These are phyloP conservation scores for Dendryphion nanum DNA, from an alignment of 2,329 filamentous ascomycete species.

Conservation along the genomic window DNA sequence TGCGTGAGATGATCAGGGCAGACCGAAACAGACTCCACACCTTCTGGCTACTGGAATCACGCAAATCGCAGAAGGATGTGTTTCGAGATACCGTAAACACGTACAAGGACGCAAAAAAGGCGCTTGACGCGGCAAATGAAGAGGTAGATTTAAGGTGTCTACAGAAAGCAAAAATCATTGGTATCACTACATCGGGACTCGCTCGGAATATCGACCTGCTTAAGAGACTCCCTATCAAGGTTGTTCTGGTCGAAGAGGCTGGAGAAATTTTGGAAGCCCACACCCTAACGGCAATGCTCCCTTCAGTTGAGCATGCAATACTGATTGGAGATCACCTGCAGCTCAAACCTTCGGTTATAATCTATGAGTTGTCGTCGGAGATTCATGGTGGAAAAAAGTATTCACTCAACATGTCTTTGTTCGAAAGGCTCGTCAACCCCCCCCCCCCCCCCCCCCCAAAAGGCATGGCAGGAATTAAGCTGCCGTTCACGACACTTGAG, in stretches of 20 bases:
- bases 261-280: conserved; percentile 66
- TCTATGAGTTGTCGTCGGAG: conserved; percentile 51
- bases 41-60: conserved; percentile 11
- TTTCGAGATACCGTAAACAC: conserved; percentile 13
- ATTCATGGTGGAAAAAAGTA: conserved; percentile 49
- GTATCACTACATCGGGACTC: conserved; percentile 58
- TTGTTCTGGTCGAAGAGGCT: conserved; percentile 64
- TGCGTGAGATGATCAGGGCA: conserved; percentile 5
- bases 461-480: conserved; percentile 6
- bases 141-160: conserved; percentile 38
- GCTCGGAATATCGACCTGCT: conserved; percentile 52
- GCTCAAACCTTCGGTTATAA: conserved; percentile 56
- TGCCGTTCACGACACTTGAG: conserved; percentile 48
- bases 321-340: conserved; percentile 63
- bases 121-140: conserved; percentile 15
- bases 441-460: too few relatives aligned
- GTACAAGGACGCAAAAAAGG: conserved; percentile 12
- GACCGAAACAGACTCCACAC: conserved; percentile 10
- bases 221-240: conserved; percentile 49
- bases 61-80: conserved; percentile 4
- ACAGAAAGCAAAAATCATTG: conserved; percentile 49
- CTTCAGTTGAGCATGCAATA: conserved; percentile 58
- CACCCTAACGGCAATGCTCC: conserved; percentile 56
- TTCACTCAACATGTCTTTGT: conserved; percentile 58
- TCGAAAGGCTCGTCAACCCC: conserved; percentile 54